Percentiles rank a stretch among this genome's conserved stretches.
Evolutionary conservation across 345 rosid species (phyloP).

Genomic region (Boechera stricta): DNA sequence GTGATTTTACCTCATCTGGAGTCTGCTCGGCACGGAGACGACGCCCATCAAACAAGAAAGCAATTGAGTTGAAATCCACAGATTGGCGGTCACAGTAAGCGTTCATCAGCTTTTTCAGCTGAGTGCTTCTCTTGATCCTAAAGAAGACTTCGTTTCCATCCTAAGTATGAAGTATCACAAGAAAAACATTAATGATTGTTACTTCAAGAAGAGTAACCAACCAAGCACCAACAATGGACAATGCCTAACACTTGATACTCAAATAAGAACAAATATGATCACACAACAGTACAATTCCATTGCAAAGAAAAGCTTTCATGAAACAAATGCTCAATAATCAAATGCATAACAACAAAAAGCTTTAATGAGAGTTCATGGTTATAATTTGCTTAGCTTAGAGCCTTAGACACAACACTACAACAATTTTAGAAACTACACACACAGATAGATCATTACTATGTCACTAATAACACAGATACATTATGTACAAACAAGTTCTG

Average conservation of each 20-base stretch:
- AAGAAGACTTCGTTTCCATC: constrained; percentile 95
- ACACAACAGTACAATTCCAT: background rate
- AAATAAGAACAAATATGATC: background rate
- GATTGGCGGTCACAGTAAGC: constrained; percentile 90
- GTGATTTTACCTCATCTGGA: constrained; percentile 75
- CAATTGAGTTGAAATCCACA: constrained; percentile 73
- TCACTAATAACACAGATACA: background rate
- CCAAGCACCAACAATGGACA: background rate
- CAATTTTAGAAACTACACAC: background rate
- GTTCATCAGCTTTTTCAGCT: constrained; percentile 75
- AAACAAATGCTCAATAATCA: constrained; percentile 1
- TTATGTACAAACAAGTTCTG: background rate
- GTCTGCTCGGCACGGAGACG: constrained; percentile 87
- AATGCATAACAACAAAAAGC: background rate
- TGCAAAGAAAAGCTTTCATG: background rate
- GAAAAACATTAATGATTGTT: background rate
- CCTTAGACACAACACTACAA: constrained; percentile 2
- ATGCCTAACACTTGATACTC: background rate
- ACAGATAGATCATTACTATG: background rate
- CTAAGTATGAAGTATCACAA: constrained; percentile 40
- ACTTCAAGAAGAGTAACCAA: constrained; percentile 1
- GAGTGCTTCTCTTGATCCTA: constrained; percentile 84
- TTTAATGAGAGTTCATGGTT: background rate
- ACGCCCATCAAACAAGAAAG: constrained; percentile 90
- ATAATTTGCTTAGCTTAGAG: background rate